Conservation (phyloP, 768 basidiomycete genomes). For the Exsudoporus frostii region DNA sequence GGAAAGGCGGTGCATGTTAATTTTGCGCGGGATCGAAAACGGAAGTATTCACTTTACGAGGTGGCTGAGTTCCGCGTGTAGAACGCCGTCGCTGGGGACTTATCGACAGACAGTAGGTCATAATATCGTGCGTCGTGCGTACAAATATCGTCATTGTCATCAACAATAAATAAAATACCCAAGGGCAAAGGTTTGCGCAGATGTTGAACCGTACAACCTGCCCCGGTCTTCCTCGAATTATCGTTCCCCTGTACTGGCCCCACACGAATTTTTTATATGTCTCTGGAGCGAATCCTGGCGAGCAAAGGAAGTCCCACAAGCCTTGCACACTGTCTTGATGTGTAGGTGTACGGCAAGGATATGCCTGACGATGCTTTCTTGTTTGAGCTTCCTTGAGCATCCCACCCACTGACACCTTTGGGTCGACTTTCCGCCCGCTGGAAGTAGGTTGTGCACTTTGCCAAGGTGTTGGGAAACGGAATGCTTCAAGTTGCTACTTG, state of each 20-base stretch:
- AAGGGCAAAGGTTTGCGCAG: too few relatives aligned
- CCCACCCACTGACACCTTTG: conserved; percentile 16
- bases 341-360: conserved; percentile 22
- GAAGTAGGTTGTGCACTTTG: neutral
- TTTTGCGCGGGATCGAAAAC: neutral
- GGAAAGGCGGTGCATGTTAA: neutral
- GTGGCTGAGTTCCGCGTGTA: neutral
- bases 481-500: conserved; percentile 8
- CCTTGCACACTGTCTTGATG: conserved; percentile 6
- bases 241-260: neutral
- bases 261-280: conserved; percentile 21
- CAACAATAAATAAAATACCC: neutral
- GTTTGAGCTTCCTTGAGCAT: conserved; percentile 23
- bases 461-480: conserved; percentile 12
- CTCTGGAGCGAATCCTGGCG: conserved; percentile 26
- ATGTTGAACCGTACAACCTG: neutral
- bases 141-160: neutral
- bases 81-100: neutral
- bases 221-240: neutral
- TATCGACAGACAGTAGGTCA: neutral
- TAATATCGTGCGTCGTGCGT: neutral
- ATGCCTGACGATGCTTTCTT: conserved; percentile 25
- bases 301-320: conserved; percentile 25
- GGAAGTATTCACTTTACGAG: too few relatives aligned
- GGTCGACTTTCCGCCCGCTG: conserved; percentile 1